Conservation (phyloP, 805 yeast genomes). For the Wickerhamomyces alni region DNA sequence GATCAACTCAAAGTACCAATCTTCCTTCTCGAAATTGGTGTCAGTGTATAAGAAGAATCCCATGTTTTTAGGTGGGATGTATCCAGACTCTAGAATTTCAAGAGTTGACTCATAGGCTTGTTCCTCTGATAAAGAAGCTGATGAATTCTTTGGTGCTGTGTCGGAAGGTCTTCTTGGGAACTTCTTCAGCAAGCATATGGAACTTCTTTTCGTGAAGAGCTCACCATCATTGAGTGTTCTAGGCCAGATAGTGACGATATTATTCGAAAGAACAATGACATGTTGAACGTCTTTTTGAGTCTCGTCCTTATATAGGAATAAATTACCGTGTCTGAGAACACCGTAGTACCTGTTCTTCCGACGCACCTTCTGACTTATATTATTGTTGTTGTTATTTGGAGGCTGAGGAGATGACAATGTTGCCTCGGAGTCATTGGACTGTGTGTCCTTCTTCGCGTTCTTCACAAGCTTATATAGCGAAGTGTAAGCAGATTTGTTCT, state of each 20-base stretch:
- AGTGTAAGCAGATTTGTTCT: constrained; percentile 48
- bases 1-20: constrained; percentile 85
- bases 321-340: constrained; percentile 78
- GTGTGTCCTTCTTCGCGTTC: constrained; percentile 17
- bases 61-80: constrained; percentile 25
- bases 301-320: constrained; percentile 78
- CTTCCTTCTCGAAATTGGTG: constrained; percentile 79
- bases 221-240: constrained; percentile 66
- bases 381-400: constrained; percentile 3
- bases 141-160: constrained; percentile 28
- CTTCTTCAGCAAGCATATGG: constrained; percentile 64
- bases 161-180: constrained; percentile 25
- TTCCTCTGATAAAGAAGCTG: constrained; percentile 15
- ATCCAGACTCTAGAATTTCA: constrained; percentile 18
- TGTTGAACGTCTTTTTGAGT: constrained; percentile 60
- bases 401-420: constrained; percentile 4
- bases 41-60: constrained; percentile 67
- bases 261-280: constrained; percentile 69
- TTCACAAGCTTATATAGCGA: constrained; percentile 54
- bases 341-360: constrained; percentile 62
- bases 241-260: constrained; percentile 83
- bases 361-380: constrained; percentile 30
- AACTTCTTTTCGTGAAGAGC: constrained; percentile 71
- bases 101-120: constrained; percentile 13
- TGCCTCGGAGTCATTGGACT: constrained; percentile 5